phyloP scores from a whole-genome alignment of 1,284 basidiomycete species.

The Ceratobasidium sp. region DNA sequence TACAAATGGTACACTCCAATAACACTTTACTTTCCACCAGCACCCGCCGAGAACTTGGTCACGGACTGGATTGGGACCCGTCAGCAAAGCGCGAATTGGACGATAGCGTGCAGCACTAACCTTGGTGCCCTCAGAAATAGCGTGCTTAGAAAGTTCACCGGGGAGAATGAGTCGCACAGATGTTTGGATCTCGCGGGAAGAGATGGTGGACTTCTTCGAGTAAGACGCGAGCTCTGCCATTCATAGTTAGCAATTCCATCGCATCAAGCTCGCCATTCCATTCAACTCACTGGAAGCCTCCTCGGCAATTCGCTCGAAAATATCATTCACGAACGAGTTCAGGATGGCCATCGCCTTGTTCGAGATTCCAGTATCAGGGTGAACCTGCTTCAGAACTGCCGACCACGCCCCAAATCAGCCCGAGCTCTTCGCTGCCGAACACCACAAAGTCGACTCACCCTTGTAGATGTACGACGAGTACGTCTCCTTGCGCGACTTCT shows the following conservation, averaged over 20 bases:
- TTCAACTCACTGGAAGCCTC: conserved; percentile 75
- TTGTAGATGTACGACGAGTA: conserved; percentile 81
- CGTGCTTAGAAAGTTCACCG: conserved; percentile 84
- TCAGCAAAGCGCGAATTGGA: neutral
- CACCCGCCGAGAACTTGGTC: conserved; percentile 67
- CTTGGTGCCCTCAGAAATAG: conserved; percentile 87
- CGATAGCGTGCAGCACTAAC: conserved; percentile 1
- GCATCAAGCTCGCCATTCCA: conserved; percentile 46
- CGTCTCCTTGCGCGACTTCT: conserved; percentile 73
- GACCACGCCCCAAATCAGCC: conserved; percentile 51
- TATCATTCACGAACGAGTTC: conserved; percentile 79
- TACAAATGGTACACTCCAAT: conserved; percentile 35
- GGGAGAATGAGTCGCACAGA: conserved; percentile 78
- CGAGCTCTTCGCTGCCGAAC: conserved; percentile 49
- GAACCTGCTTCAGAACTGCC: conserved; percentile 75
- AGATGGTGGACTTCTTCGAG: conserved; percentile 82
- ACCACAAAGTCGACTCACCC: conserved; percentile 58
- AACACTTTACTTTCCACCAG: conserved; percentile 49
- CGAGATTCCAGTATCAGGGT: conserved; percentile 82
- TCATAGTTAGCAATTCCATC: conserved; percentile 19
- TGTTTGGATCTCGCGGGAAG: conserved; percentile 82
- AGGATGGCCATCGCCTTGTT: conserved; percentile 84
- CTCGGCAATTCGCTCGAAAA: conserved; percentile 79
- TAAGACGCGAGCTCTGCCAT: conserved; percentile 76
- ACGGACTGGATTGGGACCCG: conserved; percentile 56